phyloP scores from a whole-genome alignment of 2,329 filamentous ascomycete genomes.

The Ophiobolus disseminans region DNA sequence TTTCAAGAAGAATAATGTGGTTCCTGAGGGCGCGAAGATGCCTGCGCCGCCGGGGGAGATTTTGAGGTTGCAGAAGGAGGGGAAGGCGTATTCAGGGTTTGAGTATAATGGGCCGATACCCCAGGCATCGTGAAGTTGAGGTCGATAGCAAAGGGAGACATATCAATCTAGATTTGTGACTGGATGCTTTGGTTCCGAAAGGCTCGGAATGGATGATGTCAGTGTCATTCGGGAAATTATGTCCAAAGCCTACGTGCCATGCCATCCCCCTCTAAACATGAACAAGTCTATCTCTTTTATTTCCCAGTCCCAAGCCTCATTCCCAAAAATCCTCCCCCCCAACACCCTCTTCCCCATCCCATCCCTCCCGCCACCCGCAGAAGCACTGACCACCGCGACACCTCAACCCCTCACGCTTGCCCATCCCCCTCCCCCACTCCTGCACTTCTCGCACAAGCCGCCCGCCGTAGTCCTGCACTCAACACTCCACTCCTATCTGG shows the following conservation, averaged over 20 bases:
- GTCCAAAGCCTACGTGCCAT: neutral
- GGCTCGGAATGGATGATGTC: conserved; percentile 11
- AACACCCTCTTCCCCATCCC: neutral
- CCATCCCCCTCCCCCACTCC: conserved; percentile 34
- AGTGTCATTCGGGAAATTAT: neutral
- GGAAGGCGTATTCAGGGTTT: conserved; percentile 33
- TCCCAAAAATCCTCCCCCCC: neutral
- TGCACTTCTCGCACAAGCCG: conserved; percentile 12
- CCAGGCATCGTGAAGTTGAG: no score
- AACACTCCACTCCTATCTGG: conserved; percentile 10
- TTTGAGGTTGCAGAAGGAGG: conserved; percentile 52
- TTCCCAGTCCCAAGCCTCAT: neutral
- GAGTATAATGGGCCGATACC: conserved; percentile 28
- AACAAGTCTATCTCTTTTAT: no score
- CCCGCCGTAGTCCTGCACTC: conserved; percentile 10
- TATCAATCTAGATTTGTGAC: no score
- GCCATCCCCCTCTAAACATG: no score
- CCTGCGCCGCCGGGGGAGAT: conserved; percentile 64
- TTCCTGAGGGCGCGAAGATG: conserved; percentile 66
- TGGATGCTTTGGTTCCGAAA: neutral
- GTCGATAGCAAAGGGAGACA: conserved; percentile 1
- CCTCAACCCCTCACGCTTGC: conserved; percentile 6
- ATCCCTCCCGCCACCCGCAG: neutral
- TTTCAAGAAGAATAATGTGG: conserved; percentile 70
- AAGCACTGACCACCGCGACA: conserved; percentile 12